Base-by-base conservation (phyloP, 2,329 filamentous ascomycete genomes). In the Aspergillus phoenicis region DNA sequence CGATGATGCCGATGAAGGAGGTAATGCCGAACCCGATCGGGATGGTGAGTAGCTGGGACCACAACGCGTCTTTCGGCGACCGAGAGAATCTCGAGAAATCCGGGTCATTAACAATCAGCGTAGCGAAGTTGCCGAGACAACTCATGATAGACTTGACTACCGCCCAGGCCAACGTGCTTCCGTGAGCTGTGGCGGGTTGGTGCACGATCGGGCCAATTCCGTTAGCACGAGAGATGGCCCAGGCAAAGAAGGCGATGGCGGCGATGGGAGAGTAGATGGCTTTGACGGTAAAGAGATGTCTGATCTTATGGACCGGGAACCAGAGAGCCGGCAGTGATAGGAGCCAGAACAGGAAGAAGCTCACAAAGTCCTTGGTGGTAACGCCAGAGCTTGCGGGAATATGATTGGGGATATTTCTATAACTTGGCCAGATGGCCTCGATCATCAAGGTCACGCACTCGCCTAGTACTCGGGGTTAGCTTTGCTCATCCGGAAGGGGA, bases 221-320 rank as follows among this genome's bases (percentile, higher is more conserved):
- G 47, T 92, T 86, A 30, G 93, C 93, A 26, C 90, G 86, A 38
- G 91, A 87, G 26, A 96, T 83, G 2, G 91, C 86, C 93, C 93
- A 97, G 70, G 91, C 89, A 75, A 97, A 90, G 75, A 95, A 95
- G 13, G 90, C 87, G 53, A 97, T 82, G 54, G 90, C 93, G n/a
- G 91, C 92, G 39, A 84, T 83, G 0, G 93, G 93, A 0, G 95
- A 93, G 62, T 96, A 86, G 71, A 87, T 90, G 0, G 93, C 88
- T 79, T 97, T 97, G 71, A 91, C 90, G 0, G 93, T 97, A 78
- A 97, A 97, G 4, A 97, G 81, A 74, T 97, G 93, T 49, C 93
- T 87, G 70, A 96, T 88, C 78, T 94, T 87, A 77, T 96, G 91
- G 1, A 96, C 91, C 0, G 91, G 92, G 67, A 95, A 93, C 88